phyloP scores from a whole-genome alignment of 2,329 filamentous ascomycete species.

The Leptographium procerum region DNA sequence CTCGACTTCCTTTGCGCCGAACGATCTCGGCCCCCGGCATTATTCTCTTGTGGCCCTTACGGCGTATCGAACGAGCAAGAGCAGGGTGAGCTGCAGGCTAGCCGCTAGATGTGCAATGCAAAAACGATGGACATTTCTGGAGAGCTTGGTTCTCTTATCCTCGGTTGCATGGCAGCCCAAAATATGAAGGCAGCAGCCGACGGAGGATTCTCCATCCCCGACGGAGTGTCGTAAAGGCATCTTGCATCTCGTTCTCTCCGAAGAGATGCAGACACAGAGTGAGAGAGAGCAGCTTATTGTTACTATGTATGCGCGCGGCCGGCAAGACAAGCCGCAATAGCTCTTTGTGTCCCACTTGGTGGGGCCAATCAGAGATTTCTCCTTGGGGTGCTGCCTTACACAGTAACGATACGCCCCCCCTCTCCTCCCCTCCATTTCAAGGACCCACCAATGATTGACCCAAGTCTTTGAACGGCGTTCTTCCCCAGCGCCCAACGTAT shows the following conservation, averaged over 20 bases:
- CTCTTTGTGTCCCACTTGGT: not conserved
- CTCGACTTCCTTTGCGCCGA: constrained; percentile 2
- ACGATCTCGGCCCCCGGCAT: not conserved
- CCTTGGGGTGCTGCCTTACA: not conserved
- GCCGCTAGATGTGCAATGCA: not conserved
- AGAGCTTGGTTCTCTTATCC: not conserved
- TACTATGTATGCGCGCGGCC: not conserved
- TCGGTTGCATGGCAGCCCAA: not conserved
- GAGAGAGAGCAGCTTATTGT: no score
- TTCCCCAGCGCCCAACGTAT: not conserved
- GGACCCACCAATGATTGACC: not conserved
- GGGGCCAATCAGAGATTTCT: not conserved
- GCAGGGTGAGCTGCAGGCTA: no score
- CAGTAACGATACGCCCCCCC: not conserved
- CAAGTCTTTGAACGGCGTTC: not conserved
- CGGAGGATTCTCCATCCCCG: not conserved
- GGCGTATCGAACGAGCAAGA: not conserved
- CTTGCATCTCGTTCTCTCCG: not conserved
- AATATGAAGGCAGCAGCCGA: not conserved
- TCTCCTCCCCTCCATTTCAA: not conserved
- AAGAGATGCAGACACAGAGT: not conserved
- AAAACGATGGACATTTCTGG: not conserved
- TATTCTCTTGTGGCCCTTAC: not conserved
- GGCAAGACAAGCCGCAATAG: not conserved
- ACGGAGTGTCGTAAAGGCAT: not conserved